Percentiles rank a stretch among this genome's conserved stretches.
phyloP scores from a whole-genome alignment of 2,329 filamentous ascomycete species.

The Trichocomaceae sp. region DNA sequence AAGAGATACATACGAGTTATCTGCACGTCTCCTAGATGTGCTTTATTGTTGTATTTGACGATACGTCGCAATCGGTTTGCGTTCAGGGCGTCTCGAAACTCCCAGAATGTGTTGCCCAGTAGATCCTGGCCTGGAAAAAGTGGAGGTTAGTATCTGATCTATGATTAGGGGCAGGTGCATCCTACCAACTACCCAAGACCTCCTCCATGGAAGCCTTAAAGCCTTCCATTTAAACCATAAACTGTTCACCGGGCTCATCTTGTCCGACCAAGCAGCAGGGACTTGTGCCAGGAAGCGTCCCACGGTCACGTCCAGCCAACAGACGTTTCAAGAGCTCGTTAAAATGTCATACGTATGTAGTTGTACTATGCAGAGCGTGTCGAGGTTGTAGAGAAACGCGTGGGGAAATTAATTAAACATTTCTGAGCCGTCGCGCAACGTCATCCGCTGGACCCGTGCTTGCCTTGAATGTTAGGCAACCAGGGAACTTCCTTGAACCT shows the following conservation, averaged over 20 bases:
- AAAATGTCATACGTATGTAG: conserved; percentile 1
- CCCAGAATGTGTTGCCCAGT: conserved; percentile 60
- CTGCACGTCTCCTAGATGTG: conserved; percentile 54
- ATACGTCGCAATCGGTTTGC: conserved; percentile 51
- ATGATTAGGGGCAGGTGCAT: background rate
- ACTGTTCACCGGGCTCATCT: conserved; percentile 37
- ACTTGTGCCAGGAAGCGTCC: background rate
- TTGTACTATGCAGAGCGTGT: background rate
- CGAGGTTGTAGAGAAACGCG: background rate
- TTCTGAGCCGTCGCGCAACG: conserved; percentile 6
- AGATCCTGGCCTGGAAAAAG: conserved; percentile 50
- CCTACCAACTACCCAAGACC: conserved; percentile 52
- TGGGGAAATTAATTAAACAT: background rate
- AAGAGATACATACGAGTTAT: conserved; percentile 45
- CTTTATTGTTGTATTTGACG: conserved; percentile 48
- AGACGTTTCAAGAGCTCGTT: background rate
- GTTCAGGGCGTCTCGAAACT: conserved; percentile 55
- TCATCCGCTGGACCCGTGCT: background rate
- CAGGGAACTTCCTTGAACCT: no score
- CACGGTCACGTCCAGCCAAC: background rate
- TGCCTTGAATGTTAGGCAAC: no score
- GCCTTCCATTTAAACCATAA: conserved; percentile 60
- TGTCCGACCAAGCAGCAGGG: background rate
- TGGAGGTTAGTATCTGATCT: background rate
- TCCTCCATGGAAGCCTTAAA: conserved; percentile 56